Base-by-base conservation (phyloP, 345 rosid species). In the Durio zibethinus region DNA sequence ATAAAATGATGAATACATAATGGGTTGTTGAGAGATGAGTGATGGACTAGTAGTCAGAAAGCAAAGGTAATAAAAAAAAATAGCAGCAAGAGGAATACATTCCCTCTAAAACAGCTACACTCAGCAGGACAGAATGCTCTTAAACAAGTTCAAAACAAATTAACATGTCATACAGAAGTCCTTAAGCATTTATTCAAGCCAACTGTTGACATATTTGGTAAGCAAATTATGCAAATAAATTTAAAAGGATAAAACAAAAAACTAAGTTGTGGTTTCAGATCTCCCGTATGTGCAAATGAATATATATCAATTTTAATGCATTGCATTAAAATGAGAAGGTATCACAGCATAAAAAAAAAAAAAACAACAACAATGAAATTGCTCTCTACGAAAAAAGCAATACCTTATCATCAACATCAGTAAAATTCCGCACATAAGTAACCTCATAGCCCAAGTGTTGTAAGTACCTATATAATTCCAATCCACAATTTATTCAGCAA, bases 391-490 rank as follows among this genome's bases (percentile, higher is more conserved):
- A 43, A 36, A 73, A n/a, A 52, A 56, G 27, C 29, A 35, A 12
- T 21, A 90, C 97, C 97, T 96, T 96, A 76, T 93, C 99, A 85
- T 95, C 97, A 54, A 95, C 90, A 78, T 95, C 97, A 1, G 99
- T 95, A 80, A 95, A 93, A 83, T 95, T 95, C 56, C 99, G 74
- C 4, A 92, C 93, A 79, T 85, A 92, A 31, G 77, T 90, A 75
- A 93, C 93, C 73, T 93, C 97, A 83, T 86, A 92, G 64, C 89
- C 91, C 80, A 93, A 77, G 78, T 92, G 86, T 4, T 66, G 76
- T 1, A 95, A 86, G 79, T 90, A 93, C 84, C 97, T 95, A 88
- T 86, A 89, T 11, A 69, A 60, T 60, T 21, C 40, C 83, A 84
- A 56, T 69, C 65, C 71, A 67, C 4, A 61, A 43, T 43, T 43